Base-by-base conservation (phyloP, 164 flowering plant genomes). In the Sextonia rubra region DNA sequence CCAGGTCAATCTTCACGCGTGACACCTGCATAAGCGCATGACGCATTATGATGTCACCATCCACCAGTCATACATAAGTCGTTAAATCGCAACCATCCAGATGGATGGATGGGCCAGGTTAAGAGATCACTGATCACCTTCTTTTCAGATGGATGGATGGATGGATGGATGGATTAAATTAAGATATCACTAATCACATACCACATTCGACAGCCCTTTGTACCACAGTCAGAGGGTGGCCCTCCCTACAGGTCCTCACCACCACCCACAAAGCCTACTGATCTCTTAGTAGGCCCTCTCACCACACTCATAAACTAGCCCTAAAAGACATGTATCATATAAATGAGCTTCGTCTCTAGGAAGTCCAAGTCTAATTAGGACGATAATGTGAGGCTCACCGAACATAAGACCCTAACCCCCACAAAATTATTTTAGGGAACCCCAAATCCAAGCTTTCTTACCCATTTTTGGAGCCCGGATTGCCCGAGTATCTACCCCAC, bases 1-100 rank as follows among this genome's bases (percentile, higher is more conserved):
- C 52, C 69, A 48, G 23, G 74, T 65, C 58, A 60, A 68, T 78
- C 47, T 6, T 75, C 76, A 52, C 77, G 79, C 77, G 66, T 70
- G 81, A 76, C 81, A 75, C 73, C 70, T 77, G 78, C 80, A 75
- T 64, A 49, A 63, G 48, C 62, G 26, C 68, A 27, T 69, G 65
- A 72, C 69, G 20, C 65, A 49, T 12, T 27, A 2, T 12, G 23
- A 69, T 73, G 76, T 80, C 77, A 72, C 20, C 66, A 22, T 66
- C 77, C 27, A 74, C 73, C 60, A 72, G 56, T 26, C 20, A 56
- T 29, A 27, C 32, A 18, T 52, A 18, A 65, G 71, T 74, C 73
- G 12, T 71, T 37, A 47, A 8, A 47, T 68, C 5, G 17, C 12
- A 3, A 70, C 70, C 70, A 2, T 12, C 32, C 2, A 69, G 55